phyloP scores from a whole-genome alignment of 768 basidiomycete genomes.

The Amanita rubescens region DNA sequence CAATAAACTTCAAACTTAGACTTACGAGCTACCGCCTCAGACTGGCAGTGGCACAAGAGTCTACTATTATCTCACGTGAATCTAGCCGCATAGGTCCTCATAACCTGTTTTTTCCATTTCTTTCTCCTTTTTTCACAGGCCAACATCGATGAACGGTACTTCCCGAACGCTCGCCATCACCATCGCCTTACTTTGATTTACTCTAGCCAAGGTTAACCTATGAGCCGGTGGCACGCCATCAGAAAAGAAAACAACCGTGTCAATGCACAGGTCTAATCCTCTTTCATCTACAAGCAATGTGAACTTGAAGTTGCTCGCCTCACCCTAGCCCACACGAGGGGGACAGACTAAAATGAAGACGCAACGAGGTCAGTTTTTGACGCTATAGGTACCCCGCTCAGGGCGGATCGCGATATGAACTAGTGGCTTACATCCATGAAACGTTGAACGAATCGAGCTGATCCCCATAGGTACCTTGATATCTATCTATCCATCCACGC shows the following conservation, averaged over 20 bases:
- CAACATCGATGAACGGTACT: constrained; percentile 6
- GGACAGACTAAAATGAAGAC: background rate
- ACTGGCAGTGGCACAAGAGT: too few species aligned
- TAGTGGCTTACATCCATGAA: background rate
- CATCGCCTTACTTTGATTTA: constrained; percentile 5
- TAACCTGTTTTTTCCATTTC: background rate
- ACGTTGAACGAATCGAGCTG: background rate
- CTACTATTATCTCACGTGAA: background rate
- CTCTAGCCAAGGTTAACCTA: background rate
- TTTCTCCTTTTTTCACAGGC: background rate
- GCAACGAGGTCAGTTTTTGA: background rate
- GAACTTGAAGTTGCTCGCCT: background rate
- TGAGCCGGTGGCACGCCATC: background rate
- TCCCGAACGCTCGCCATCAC: constrained; percentile 3
- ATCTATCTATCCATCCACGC: too few species aligned
- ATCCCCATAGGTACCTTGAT: too few species aligned
- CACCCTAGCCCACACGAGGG: background rate
- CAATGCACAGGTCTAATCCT: background rate
- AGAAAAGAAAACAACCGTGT: background rate
- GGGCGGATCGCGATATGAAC: background rate
- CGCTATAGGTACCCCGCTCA: background rate
- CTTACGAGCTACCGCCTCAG: background rate
- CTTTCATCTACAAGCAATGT: background rate
- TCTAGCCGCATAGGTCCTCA: background rate
- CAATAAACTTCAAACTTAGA: background rate